These are phyloP conservation scores for Jackrogersella multiformis DNA, from an alignment of 495 filamentous ascomycete species.

Conservation along the genomic window DNA sequence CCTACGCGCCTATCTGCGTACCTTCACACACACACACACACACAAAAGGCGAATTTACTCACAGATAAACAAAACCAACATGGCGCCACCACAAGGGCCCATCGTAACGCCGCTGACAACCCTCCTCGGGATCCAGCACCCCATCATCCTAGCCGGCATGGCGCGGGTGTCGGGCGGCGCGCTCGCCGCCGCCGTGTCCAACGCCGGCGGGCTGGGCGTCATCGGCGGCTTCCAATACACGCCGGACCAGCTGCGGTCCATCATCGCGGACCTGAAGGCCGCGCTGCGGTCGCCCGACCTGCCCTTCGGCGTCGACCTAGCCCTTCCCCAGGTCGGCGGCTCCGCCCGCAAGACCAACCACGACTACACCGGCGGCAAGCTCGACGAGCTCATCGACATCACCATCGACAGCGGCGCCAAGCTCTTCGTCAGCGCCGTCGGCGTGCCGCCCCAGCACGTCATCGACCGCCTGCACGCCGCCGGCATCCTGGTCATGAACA, in stretches of 20 bases:
- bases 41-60: neutral
- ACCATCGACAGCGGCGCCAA: constrained; percentile 78
- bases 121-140: constrained; percentile 79
- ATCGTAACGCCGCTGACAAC: constrained; percentile 80
- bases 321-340: constrained; percentile 84
- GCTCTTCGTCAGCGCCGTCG: constrained; percentile 85
- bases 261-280: constrained; percentile 83
- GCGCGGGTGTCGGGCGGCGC: constrained; percentile 78
- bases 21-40: neutral
- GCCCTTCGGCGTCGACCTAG: constrained; percentile 88
- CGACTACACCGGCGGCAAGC: constrained; percentile 86
- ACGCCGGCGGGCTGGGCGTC: constrained; percentile 85
- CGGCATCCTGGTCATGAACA: constrained; percentile 88
- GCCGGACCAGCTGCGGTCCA: constrained; percentile 76
- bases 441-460: constrained; percentile 74
- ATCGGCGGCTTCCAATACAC: constrained; percentile 90
- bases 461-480: constrained; percentile 77
- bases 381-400: constrained; percentile 84
- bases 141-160: constrained; percentile 90
- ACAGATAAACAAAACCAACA: constrained; percentile 11
- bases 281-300: constrained; percentile 68
- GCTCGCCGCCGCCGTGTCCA: constrained; percentile 86
- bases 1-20: neutral
- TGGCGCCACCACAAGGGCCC: constrained; percentile 51
- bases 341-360: constrained; percentile 85